phyloP scores from a whole-genome alignment of 2,329 filamentous ascomycete genomes.

The Fusarium sp. region DNA sequence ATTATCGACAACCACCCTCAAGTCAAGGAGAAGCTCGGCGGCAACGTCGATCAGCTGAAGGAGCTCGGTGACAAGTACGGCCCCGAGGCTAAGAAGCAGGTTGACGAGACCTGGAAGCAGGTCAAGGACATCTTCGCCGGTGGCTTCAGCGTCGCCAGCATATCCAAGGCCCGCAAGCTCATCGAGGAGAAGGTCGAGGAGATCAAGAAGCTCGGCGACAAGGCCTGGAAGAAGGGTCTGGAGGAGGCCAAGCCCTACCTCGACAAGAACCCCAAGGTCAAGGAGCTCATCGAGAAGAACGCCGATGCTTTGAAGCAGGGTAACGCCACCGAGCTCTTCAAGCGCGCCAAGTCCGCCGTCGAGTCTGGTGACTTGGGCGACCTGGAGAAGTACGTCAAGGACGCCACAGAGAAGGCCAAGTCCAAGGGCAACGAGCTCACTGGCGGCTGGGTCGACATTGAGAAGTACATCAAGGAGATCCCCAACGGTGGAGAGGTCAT shows the following conservation, averaged over 20 bases:
- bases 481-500: conserved; percentile 73
- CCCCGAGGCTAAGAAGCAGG: conserved; percentile 80
- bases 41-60: conserved; percentile 75
- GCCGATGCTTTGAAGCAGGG: conserved; percentile 74
- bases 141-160: conserved; percentile 66
- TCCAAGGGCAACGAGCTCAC: conserved; percentile 56
- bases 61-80: conserved; percentile 76
- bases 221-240: conserved; percentile 78
- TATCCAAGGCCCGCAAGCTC: conserved; percentile 69
- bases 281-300: conserved; percentile 79
- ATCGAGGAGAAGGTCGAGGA: conserved; percentile 77
- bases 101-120: conserved; percentile 77
- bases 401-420: conserved; percentile 56
- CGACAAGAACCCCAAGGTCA: conserved; percentile 81
- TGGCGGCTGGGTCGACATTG: conserved; percentile 61
- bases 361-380: conserved; percentile 69
- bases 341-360: conserved; percentile 70
- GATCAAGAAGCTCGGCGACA: conserved; percentile 74
- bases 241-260: conserved; percentile 78
- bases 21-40: conserved; percentile 78
- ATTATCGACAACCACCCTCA: conserved; percentile 80
- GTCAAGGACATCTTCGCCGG: conserved; percentile 72
- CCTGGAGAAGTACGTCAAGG: conserved; percentile 52
- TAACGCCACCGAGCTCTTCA: conserved; percentile 72
- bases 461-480: conserved; percentile 74